These are phyloP conservation scores for Achaetomium macrosporum DNA, from an alignment of 2,329 filamentous ascomycete species.

Conservation along the genomic window DNA sequence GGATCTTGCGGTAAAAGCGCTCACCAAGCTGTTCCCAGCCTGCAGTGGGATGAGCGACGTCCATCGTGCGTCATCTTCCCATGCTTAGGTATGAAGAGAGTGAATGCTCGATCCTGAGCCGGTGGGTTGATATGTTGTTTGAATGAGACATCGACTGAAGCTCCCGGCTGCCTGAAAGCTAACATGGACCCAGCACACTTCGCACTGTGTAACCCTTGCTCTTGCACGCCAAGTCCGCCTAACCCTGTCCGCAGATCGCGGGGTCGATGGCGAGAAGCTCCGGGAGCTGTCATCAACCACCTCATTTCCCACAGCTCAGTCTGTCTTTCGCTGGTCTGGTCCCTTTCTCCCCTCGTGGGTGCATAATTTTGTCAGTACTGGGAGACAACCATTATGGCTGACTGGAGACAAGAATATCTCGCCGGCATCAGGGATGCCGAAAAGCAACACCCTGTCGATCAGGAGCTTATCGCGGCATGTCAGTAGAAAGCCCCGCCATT, in stretches of 20 bases:
- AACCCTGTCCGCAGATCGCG: neutral
- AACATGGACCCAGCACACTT: neutral
- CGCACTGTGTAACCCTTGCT: neutral
- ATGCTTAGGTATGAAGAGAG: slow-evolving; percentile 14
- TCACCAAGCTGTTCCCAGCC: slow-evolving; percentile 94
- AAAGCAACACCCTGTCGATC: slow-evolving; percentile 56
- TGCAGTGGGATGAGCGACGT: slow-evolving; percentile 62
- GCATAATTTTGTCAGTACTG: no score
- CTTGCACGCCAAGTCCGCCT: neutral
- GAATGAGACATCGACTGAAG: neutral
- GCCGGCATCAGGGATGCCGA: slow-evolving; percentile 67
- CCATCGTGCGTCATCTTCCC: slow-evolving; percentile 42
- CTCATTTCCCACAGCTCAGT: no score
- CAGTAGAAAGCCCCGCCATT: slow-evolving; percentile 28
- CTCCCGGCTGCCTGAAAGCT: neutral
- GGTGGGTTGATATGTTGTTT: slow-evolving; percentile 1
- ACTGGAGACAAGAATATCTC: slow-evolving; percentile 79
- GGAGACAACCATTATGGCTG: slow-evolving; percentile 41
- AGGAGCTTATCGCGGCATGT: slow-evolving; percentile 76
- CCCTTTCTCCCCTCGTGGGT: neutral
- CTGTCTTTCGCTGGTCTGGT: neutral
- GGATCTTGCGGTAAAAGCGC: slow-evolving; percentile 90
- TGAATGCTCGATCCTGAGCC: neutral
- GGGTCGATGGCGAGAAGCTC: neutral
- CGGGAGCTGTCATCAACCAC: neutral